These are phyloP conservation scores for Diaporthe sp. DNA, from an alignment of 2,329 filamentous ascomycete species.

Conservation along the genomic window DNA sequence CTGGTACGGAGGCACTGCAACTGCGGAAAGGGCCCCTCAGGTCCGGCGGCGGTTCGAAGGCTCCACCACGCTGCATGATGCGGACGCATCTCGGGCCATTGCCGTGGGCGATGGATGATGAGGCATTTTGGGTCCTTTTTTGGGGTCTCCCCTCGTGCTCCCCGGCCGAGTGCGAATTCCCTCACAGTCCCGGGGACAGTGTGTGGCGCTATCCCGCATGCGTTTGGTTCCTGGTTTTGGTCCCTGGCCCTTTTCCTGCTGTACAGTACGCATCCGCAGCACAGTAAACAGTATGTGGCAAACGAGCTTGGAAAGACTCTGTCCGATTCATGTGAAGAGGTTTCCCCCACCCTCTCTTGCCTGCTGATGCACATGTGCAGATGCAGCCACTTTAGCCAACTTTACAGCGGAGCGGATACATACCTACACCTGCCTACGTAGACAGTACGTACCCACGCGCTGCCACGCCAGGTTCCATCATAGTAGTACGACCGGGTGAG, in stretches of 20 bases:
- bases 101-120: slow-evolving; percentile 5
- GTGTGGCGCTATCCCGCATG: background rate
- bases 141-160: background rate
- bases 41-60: background rate
- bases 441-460: background rate
- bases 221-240: background rate
- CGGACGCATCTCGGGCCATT: slow-evolving; percentile 26
- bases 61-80: slow-evolving; percentile 15
- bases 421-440: too few species aligned
- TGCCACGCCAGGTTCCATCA: slow-evolving; percentile 12
- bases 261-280: background rate
- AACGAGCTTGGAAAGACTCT: background rate
- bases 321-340: slow-evolving; percentile 18
- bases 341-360: slow-evolving; percentile 8
- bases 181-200: slow-evolving; percentile 24
- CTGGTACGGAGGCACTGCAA: background rate
- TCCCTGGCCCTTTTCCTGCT: background rate
- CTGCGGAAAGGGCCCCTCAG: background rate
- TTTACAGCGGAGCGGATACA: slow-evolving; percentile 4
- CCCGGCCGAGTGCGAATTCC: slow-evolving; percentile 21
- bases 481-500: background rate
- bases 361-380: slow-evolving; percentile 6
- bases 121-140: slow-evolving; percentile 8
- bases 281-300: background rate
- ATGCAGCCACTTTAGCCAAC: slow-evolving; percentile 27